These are phyloP conservation scores for Claviceps cyperi DNA, from an alignment of 2,329 filamentous ascomycete species.

Conservation along the genomic window DNA sequence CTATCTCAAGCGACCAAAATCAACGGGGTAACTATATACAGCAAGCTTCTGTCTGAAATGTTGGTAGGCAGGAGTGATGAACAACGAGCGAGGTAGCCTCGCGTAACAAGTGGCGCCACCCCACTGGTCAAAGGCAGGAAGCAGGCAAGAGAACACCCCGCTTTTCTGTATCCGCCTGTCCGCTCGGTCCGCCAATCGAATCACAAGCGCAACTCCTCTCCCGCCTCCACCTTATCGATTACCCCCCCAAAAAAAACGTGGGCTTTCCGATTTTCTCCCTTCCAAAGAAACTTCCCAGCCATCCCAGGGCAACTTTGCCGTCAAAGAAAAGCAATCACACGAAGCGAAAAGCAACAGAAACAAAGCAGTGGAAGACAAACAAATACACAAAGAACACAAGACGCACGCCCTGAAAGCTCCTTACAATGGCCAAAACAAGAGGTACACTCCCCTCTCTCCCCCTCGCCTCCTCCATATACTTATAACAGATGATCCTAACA, in stretches of 20 bases:
- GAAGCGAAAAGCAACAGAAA: not conserved
- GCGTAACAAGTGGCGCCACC: too few relatives aligned
- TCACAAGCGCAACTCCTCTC: not conserved
- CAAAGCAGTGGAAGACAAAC: not conserved
- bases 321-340: not conserved
- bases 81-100: too few relatives aligned
- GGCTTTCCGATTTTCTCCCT: not conserved
- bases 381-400: not conserved
- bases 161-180: not conserved
- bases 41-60: too few relatives aligned
- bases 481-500: not conserved
- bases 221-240: not conserved
- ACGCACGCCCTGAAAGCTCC: not conserved
- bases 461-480: not conserved
- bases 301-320: too few relatives aligned
- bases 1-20: too few relatives aligned
- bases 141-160: too few relatives aligned
- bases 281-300: too few relatives aligned
- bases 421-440: slow-evolving; percentile 9
- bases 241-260: not conserved
- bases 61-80: too few relatives aligned
- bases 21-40: too few relatives aligned
- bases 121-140: too few relatives aligned
- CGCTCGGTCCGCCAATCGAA: too few relatives aligned
- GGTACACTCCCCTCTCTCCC: not conserved